A percentile compares a stretch with the other conserved stretches of the same genome.
Evolutionary conservation across 2,329 filamentous ascomycete genomes (phyloP).

Genomic region (Xylariaceae sp.): DNA sequence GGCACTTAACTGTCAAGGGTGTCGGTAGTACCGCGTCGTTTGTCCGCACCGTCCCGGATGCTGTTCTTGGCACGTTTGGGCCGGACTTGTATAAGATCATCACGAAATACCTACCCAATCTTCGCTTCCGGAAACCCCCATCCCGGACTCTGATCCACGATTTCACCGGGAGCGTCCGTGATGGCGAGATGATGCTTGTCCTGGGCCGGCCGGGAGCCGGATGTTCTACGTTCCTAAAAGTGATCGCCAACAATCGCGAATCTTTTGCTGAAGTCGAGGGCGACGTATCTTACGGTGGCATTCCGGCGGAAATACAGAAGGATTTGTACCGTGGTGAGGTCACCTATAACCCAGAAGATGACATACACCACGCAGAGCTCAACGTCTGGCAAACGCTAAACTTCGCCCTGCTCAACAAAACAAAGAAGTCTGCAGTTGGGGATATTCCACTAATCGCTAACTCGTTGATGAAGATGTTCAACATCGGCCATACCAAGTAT

Average conservation of each 20-base stretch:
- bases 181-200: conserved; percentile 65
- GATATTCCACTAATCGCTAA: conserved; percentile 66
- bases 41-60: conserved; percentile 68
- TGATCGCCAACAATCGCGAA: conserved; percentile 65
- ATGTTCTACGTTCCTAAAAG: conserved; percentile 73
- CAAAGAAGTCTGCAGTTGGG: conserved; percentile 58
- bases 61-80: conserved; percentile 73
- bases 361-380: conserved; percentile 67
- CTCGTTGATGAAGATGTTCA: conserved; percentile 72
- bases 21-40: conserved; percentile 62
- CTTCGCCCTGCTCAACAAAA: conserved; percentile 73
- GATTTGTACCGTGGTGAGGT: conserved; percentile 71
- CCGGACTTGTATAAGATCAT: conserved; percentile 70
- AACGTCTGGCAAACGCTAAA: conserved; percentile 75
- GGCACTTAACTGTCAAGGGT: conserved; percentile 70
- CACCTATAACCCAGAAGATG: conserved; percentile 74
- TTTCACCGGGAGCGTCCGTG: conserved; percentile 63
- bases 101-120: conserved; percentile 36
- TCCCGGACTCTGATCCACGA: conserved; percentile 53
- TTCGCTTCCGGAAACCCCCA: conserved; percentile 25
- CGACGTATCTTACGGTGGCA: conserved; percentile 67
- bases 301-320: conserved; percentile 62
- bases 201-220: conserved; percentile 70
- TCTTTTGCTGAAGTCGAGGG: conserved; percentile 64
- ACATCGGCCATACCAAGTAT: conserved; percentile 69